phyloP scores from a whole-genome alignment of 1,139 yeast species.

The Diutina sp. region DNA sequence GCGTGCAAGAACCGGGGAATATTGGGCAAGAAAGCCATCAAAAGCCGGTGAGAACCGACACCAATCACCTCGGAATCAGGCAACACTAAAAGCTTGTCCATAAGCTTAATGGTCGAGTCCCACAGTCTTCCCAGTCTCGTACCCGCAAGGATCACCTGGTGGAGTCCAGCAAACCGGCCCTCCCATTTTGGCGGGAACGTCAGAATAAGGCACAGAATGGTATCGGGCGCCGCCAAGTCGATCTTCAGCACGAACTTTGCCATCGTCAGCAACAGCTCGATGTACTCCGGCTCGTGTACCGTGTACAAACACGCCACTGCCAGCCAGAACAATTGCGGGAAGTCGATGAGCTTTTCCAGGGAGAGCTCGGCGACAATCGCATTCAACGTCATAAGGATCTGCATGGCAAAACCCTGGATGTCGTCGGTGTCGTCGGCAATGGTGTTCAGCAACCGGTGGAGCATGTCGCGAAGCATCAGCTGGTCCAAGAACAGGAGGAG shows the following conservation, averaged over 20 bases:
- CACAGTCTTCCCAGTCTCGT: conserved; percentile 69
- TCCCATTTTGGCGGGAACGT: conserved; percentile 96
- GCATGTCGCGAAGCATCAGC: conserved; percentile 84
- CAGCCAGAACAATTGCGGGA: conserved; percentile 94
- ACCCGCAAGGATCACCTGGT: conserved; percentile 68
- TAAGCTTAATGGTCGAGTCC: conserved; percentile 61
- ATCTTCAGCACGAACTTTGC: conserved; percentile 78
- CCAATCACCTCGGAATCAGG: conserved; percentile 73
- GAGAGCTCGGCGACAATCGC: conserved; percentile 82
- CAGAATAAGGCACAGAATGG: conserved; percentile 68
- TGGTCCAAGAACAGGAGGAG: conserved; percentile 69
- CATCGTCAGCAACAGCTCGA: conserved; percentile 73
- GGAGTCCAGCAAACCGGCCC: conserved; percentile 83
- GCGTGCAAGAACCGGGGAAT: conserved; percentile 80
- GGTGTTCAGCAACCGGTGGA: conserved; percentile 85
- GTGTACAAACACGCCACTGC: conserved; percentile 87
- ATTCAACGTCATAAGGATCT: conserved; percentile 87
- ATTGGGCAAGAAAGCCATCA: conserved; percentile 64
- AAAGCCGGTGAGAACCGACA: conserved; percentile 51
- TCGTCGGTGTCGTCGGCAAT: conserved; percentile 81
- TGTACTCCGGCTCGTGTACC: conserved; percentile 84
- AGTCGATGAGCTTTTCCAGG: conserved; percentile 65
- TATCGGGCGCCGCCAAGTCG: conserved; percentile 75
- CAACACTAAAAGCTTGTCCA: conserved; percentile 58
- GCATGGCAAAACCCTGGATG: conserved; percentile 96